Evolutionary conservation across 2,329 filamentous ascomycete species (phyloP), one percentile per base, ranked within the genome.

Genomic region (Pyricularia sp.): DNA sequence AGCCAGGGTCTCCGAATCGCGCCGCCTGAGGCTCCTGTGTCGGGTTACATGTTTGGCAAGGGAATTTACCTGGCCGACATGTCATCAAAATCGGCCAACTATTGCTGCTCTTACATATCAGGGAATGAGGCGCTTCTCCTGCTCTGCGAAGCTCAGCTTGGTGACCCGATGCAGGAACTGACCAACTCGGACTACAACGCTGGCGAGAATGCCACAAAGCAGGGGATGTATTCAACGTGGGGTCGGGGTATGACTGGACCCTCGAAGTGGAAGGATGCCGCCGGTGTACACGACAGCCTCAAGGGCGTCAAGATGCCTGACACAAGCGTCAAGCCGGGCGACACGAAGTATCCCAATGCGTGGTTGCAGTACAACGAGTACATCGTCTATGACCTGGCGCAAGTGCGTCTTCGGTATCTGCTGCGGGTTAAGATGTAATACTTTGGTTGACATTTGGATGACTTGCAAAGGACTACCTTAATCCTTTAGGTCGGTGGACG

Each of bases 1-100:
- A 91, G 88, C 69, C 92, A 97, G 78, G 93, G 93, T 72, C 85
- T 97, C 7, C 90, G 92, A n/a, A 97, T 97, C 72, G 93, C 93
- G 7, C 93, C 93, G 0, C 90, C 90, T 0, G 90, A 96, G 77
- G 93, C 93, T 0, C 93, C 92, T 0, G 88, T 88, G 0, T 86
- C 84, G 4, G 92, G 92, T 1, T 93, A 94, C 81, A 94, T 94
- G 91, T 97, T 96, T 73, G 93, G 90, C 69, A 96, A 96, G 78
- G 93, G 93, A 64, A 91, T 97, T 65, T 97, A 97, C 76, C 85
- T 97, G 2, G 92, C 92, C 2, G 92, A 96, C 74, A 93, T 93
- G 84, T 90, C 88, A 0, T 90, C 87, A 76, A 97, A 96, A 79
- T 93, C 90, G 2, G 92, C 92, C 20, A 87, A 87, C 73, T 97